phyloP scores from a whole-genome alignment of 2,329 filamentous ascomycete genomes.

The Paecilomyces variotii region DNA sequence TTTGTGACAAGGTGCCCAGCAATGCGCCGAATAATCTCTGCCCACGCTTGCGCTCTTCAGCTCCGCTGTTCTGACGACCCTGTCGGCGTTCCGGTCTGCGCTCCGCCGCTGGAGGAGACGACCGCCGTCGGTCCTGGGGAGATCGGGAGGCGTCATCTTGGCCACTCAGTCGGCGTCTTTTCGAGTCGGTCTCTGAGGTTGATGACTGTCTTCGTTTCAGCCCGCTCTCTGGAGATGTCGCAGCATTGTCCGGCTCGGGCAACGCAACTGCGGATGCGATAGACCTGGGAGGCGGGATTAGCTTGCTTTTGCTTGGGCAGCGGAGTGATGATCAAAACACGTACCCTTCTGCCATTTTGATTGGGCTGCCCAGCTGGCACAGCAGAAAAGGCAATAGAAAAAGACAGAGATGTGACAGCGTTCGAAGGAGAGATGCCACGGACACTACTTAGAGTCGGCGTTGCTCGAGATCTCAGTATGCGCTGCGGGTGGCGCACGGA shows the following conservation, averaged over 20 bases:
- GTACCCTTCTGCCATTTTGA: conserved; percentile 19
- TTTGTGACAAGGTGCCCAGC: conserved; percentile 69
- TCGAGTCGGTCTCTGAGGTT: conserved; percentile 40
- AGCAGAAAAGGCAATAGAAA: background rate
- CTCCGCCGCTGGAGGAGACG: conserved; percentile 14
- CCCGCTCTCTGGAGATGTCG: conserved; percentile 23
- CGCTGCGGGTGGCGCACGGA: background rate
- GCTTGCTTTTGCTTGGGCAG: background rate
- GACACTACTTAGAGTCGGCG: background rate
- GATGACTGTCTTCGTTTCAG: conserved; percentile 50
- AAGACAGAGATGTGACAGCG: background rate
- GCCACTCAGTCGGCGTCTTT: conserved; percentile 44
- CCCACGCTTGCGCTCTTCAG: conserved; percentile 76
- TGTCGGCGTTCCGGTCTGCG: conserved; percentile 11
- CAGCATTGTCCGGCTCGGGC: conserved; percentile 34
- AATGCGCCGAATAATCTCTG: conserved; percentile 79
- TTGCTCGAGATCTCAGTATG: background rate
- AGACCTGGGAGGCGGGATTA: conserved; percentile 19
- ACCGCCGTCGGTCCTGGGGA: conserved; percentile 14
- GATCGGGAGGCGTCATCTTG: conserved; percentile 14
- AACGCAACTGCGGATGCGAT: conserved; percentile 49
- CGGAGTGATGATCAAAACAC: conserved; percentile 1
- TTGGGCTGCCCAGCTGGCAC: background rate
- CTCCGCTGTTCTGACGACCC: conserved; percentile 27
- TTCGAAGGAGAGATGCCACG: background rate